Percentiles rank a stretch among this genome's conserved stretches.
These are phyloP conservation scores for Rubia peregrina DNA, from an alignment of 305 asterid genomes.

Conservation along the genomic window DNA sequence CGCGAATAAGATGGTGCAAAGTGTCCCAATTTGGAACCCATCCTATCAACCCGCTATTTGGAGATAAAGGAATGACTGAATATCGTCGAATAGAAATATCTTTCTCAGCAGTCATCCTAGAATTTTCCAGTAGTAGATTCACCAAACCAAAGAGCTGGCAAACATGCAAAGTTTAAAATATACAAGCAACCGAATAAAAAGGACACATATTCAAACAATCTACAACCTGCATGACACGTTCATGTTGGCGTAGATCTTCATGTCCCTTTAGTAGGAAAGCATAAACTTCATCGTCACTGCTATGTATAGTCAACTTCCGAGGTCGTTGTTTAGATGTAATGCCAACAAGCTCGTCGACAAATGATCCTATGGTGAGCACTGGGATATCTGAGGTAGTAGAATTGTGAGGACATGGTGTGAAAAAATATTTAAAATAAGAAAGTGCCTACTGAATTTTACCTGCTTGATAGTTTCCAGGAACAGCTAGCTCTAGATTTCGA, in stretches of 20 bases:
- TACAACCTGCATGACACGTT: slow-evolving; percentile 98
- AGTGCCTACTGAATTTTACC: slow-evolving; percentile 37
- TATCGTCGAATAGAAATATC: slow-evolving; percentile 94
- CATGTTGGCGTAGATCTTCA: slow-evolving; percentile 99
- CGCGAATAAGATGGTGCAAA: slow-evolving; percentile 89
- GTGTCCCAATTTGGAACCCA: slow-evolving; percentile 99
- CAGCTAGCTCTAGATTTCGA: slow-evolving; percentile 88
- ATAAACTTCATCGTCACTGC: slow-evolving; percentile 94
- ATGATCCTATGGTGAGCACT: slow-evolving; percentile 90
- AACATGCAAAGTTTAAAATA: slow-evolving; percentile 16
- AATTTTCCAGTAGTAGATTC: slow-evolving; percentile 81
- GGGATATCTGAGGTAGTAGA: slow-evolving; percentile 57
- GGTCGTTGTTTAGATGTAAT: slow-evolving; percentile 99
- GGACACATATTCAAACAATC: slow-evolving; percentile 9
- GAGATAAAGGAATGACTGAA: slow-evolving; percentile 91
- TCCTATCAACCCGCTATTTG: slow-evolving; percentile 94
- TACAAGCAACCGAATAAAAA: not conserved
- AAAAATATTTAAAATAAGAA: not conserved
- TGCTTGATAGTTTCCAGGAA: slow-evolving; percentile 97
- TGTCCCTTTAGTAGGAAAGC: slow-evolving; percentile 97
- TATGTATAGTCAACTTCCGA: slow-evolving; percentile 88
- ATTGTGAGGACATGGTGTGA: not conserved
- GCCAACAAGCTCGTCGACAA: slow-evolving; percentile 94
- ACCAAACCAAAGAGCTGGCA: slow-evolving; percentile 92
- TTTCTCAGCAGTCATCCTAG: slow-evolving; percentile 88